Percentiles rank a stretch among this genome's conserved stretches.
Evolutionary conservation across 2,329 filamentous ascomycete species (phyloP).

Genomic region (Chaetothyriales sp.): DNA sequence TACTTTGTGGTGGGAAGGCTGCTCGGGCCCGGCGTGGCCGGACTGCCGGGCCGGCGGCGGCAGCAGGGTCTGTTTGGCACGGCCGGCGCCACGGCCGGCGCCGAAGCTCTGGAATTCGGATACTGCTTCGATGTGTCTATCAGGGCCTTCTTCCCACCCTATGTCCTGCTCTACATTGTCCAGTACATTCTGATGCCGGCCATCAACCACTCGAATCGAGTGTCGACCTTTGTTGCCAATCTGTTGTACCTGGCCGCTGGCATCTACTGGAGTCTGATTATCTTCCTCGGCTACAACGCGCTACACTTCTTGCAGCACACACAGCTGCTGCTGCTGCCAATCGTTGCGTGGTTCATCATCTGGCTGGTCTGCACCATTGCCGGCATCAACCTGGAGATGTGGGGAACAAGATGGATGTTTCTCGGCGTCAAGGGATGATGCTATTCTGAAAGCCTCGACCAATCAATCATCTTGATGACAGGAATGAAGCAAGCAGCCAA

Average conservation of each 20-base stretch:
- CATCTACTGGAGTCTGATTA: slow-evolving; percentile 55
- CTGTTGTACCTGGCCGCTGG: slow-evolving; percentile 52
- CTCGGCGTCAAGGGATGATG: slow-evolving; percentile 25
- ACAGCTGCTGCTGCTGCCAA: slow-evolving; percentile 49
- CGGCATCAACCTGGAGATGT: slow-evolving; percentile 33
- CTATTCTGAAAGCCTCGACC: not conserved
- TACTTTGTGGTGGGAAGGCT: slow-evolving; percentile 51
- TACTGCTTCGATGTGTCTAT: slow-evolving; percentile 60
- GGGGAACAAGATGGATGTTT: slow-evolving; percentile 32
- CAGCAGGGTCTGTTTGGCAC: slow-evolving; percentile 46
- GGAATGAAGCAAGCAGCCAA: not conserved
- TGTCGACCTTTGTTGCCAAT: slow-evolving; percentile 47
- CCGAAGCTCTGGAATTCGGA: slow-evolving; percentile 52
- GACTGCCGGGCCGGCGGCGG: slow-evolving; percentile 34
- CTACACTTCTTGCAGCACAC: slow-evolving; percentile 55
- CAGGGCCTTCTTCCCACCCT: slow-evolving; percentile 53
- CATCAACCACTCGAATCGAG: slow-evolving; percentile 29
- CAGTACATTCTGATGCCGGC: slow-evolving; percentile 55
- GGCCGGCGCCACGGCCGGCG: slow-evolving; percentile 29
- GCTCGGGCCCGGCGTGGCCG: slow-evolving; percentile 39
- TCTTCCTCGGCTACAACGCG: slow-evolving; percentile 56
- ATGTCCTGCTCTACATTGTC: slow-evolving; percentile 52
- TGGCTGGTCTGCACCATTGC: slow-evolving; percentile 42
- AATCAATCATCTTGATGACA: not conserved
- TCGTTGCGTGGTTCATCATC: slow-evolving; percentile 45